Evolutionary conservation across 202 grass and related monocot genomes (phyloP).

Genomic region (Dendrocalamus latiflorus): DNA sequence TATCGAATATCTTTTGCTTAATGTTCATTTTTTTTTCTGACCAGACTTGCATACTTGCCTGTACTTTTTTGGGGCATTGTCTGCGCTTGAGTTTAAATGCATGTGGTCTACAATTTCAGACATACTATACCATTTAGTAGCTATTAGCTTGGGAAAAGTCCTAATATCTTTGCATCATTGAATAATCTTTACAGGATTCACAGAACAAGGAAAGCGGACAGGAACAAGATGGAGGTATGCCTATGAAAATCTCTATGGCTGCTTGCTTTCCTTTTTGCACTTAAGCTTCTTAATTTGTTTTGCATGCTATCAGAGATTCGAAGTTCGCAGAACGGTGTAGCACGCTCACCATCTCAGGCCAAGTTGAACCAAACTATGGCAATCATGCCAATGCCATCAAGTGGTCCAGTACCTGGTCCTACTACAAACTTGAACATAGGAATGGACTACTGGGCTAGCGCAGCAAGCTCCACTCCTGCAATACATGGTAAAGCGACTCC

Average conservation of each 20-base stretch:
- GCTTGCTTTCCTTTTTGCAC: constrained; percentile 17
- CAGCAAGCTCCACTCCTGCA: too few relatives aligned
- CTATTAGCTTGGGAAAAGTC: neutral
- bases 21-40: neutral
- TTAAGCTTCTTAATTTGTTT: constrained; percentile 26
- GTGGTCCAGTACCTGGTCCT: too few relatives aligned
- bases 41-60: neutral
- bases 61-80: neutral
- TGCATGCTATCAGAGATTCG: constrained; percentile 41
- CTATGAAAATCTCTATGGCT: constrained; percentile 13
- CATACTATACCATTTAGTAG: neutral
- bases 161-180: constrained; percentile 22
- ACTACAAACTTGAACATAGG: too few relatives aligned
- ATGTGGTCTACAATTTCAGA: constrained; percentile 4
- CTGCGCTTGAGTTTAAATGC: neutral
- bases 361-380: too few relatives aligned
- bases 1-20: neutral
- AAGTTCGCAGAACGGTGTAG: constrained; percentile 63
- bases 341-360: too few relatives aligned
- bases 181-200: constrained; percentile 61
- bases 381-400: too few relatives aligned
- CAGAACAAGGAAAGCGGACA: constrained; percentile 75
- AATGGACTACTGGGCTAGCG: too few relatives aligned
- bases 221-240: constrained; percentile 73
- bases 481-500: too few relatives aligned